A percentile compares a stretch with the other conserved stretches of the same genome.
Conservation (phyloP, 805 yeast genomes). For the Hanseniaspora valbyensis region DNA sequence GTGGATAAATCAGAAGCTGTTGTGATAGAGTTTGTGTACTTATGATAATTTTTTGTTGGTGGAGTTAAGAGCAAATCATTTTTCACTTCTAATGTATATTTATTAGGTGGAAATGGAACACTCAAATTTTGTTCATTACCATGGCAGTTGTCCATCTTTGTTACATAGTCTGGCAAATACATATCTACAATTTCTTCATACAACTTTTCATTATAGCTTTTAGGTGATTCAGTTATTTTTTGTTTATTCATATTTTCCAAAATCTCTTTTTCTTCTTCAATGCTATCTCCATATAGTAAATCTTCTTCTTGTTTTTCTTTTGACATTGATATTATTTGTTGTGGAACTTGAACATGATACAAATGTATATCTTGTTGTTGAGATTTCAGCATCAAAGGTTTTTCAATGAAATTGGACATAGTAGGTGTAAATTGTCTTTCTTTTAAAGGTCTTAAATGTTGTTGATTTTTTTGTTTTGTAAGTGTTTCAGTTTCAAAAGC, state of each 20-base stretch:
- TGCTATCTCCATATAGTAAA: constrained; percentile 6
- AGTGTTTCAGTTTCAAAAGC: neutral
- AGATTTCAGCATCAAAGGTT: neutral
- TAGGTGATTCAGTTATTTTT: constrained; percentile 8
- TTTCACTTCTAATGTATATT: neutral
- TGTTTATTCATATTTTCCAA: neutral
- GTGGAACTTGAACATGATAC: neutral
- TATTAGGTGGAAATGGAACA: neutral
- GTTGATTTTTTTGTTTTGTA: neutral
- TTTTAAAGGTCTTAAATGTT: neutral
- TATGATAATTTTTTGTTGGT: neutral
- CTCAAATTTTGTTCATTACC: neutral
- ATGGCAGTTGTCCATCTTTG: neutral
- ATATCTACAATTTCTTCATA: constrained; percentile 11
- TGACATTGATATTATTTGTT: neutral
- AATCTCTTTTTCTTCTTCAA: constrained; percentile 6
- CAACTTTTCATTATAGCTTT: constrained; percentile 6
- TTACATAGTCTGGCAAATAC: constrained; percentile 6
- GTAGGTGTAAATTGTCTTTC: constrained; percentile 4
- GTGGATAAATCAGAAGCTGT: constrained; percentile 13
- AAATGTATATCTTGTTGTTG: neutral
- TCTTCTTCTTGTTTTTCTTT: no score
- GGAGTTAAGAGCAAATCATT: neutral
- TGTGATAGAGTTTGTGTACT: constrained; percentile 3
- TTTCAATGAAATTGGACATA: neutral